These are phyloP conservation scores for Globisporangium polare DNA, from an alignment of 352 stramenopile genomes.

Conservation along the genomic window DNA sequence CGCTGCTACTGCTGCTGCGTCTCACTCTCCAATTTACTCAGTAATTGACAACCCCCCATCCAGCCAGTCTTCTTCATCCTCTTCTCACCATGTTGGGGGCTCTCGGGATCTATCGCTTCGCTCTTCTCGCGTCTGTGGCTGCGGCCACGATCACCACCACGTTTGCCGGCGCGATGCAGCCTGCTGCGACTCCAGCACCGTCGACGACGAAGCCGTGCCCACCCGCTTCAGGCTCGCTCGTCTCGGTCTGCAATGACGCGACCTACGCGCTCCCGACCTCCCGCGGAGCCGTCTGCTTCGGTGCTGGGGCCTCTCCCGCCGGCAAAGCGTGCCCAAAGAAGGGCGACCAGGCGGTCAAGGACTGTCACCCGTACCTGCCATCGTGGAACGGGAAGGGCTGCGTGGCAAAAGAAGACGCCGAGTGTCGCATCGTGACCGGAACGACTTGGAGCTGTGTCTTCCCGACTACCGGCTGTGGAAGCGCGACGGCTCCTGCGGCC, in stretches of 20 bases:
- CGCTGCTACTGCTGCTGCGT: no score
- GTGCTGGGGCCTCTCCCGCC: conserved; percentile 23
- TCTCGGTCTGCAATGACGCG: conserved; percentile 28
- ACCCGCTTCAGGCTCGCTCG: neutral
- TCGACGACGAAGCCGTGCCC: neutral
- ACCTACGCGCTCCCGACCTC: conserved; percentile 36
- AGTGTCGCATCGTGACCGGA: conserved; percentile 26
- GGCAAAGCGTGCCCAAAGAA: conserved; percentile 36
- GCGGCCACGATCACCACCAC: neutral
- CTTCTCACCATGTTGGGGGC: neutral
- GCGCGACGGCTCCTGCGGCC: no score
- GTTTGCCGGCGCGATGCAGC: neutral
- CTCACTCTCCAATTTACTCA: conserved; percentile 1
- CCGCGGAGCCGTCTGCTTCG: conserved; percentile 32
- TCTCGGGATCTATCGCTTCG: neutral
- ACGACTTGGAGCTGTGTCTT: conserved; percentile 32
- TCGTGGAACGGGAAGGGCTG: conserved; percentile 36
- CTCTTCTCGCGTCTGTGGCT: neutral
- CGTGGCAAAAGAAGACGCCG: conserved; percentile 25
- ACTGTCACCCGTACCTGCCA: conserved; percentile 33
- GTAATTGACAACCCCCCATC: neutral
- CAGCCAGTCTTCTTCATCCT: neutral
- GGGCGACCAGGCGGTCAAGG: conserved; percentile 27
- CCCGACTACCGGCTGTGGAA: conserved; percentile 4
- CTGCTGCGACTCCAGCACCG: neutral